Evolutionary conservation across 495 filamentous ascomycete species (phyloP).

Genomic region (Neurospora sp.): DNA sequence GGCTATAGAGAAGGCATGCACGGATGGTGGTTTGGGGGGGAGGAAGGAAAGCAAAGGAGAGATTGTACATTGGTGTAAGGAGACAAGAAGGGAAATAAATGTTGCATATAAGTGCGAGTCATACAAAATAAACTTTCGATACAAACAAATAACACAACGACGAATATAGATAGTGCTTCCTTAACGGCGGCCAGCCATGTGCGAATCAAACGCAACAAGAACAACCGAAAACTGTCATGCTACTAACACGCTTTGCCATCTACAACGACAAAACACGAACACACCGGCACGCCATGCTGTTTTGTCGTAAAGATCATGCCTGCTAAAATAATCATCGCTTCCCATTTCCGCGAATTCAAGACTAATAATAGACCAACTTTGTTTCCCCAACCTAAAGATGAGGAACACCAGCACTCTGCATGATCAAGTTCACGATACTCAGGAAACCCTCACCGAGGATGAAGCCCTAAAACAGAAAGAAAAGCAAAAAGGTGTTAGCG

Average conservation of each 20-base stretch:
- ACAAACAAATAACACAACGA: neutral
- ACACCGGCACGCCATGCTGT: neutral
- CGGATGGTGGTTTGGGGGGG: neutral
- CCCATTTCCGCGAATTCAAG: neutral
- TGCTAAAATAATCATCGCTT: neutral
- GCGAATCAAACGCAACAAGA: neutral
- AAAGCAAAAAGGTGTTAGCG: constrained; percentile 1
- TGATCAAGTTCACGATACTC: constrained; percentile 79
- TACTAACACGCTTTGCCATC: neutral
- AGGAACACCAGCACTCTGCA: constrained; percentile 72
- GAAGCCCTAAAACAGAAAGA: constrained; percentile 43
- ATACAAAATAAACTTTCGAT: neutral
- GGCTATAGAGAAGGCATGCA: neutral
- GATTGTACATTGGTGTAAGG: neutral
- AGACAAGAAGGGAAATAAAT: neutral
- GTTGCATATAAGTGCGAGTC: neutral
- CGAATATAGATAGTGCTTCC: neutral
- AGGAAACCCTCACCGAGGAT: constrained; percentile 91
- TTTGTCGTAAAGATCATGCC: neutral
- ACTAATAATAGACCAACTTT: neutral
- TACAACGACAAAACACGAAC: neutral
- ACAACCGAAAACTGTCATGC: neutral
- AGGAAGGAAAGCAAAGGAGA: neutral
- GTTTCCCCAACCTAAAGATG: constrained; percentile 43
- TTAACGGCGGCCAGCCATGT: neutral